A percentile compares a stretch with the other conserved stretches of the same genome.
Conservation (phyloP, 2,329 filamentous ascomycete species). For the Lachnellula arida region DNA sequence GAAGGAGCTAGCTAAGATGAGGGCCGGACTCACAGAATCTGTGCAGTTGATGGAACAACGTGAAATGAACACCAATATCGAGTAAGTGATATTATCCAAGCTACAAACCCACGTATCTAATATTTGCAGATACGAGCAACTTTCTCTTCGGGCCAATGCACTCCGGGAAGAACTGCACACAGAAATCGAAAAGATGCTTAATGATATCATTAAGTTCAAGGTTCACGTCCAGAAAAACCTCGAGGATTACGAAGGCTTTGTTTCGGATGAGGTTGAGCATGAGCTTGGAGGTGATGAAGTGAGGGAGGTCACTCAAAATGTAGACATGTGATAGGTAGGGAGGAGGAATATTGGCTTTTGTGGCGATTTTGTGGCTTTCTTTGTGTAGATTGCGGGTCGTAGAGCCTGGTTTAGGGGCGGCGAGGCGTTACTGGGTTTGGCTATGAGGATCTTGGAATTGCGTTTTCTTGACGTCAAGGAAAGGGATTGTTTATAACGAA, state of each 20-base stretch:
- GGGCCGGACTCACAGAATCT: conserved; percentile 74
- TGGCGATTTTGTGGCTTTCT: conserved; percentile 1
- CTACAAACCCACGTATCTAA: conserved; percentile 13
- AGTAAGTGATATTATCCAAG: conserved; percentile 50
- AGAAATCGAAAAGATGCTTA: conserved; percentile 91
- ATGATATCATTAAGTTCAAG: conserved; percentile 98
- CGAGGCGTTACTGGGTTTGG: neutral
- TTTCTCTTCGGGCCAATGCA: conserved; percentile 76
- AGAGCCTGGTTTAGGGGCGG: neutral
- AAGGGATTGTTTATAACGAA: conserved; percentile 1
- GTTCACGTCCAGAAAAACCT: conserved; percentile 90
- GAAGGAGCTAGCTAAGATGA: conserved; percentile 93
- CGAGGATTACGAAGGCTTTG: conserved; percentile 91
- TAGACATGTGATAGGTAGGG: conserved; percentile 38
- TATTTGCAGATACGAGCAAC: conserved; percentile 71
- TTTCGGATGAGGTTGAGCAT: conserved; percentile 87
- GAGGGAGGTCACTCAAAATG: conserved; percentile 47
- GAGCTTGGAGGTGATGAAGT: conserved; percentile 63
- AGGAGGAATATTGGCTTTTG: neutral
- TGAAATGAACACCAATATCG: conserved; percentile 94
- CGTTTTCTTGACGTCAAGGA: neutral
- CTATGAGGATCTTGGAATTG: neutral
- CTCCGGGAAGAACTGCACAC: conserved; percentile 97
- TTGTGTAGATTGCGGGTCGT: conserved; percentile 7
- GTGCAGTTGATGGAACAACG: conserved; percentile 90